phyloP scores from a whole-genome alignment of 768 basidiomycete species.

The Austroboletus festivus region DNA sequence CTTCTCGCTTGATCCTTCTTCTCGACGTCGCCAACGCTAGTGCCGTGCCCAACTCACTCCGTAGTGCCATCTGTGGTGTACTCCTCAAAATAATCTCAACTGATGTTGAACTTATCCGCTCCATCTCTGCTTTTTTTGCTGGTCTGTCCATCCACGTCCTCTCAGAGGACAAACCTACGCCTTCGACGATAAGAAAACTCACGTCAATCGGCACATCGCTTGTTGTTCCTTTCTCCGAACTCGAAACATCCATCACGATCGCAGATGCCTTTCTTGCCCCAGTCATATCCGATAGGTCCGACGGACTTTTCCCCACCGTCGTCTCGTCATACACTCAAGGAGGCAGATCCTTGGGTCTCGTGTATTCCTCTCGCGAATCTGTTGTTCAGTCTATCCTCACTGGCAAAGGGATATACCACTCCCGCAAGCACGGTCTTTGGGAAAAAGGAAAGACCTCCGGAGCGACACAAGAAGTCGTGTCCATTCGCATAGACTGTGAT shows the following conservation, averaged over 20 bases:
- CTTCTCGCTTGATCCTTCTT: slow-evolving; percentile 70
- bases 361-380: slow-evolving; percentile 89
- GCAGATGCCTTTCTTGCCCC: slow-evolving; percentile 85
- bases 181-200: slow-evolving; percentile 59
- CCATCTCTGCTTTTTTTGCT: slow-evolving; percentile 71
- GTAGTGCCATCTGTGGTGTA: slow-evolving; percentile 73
- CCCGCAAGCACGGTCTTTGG: slow-evolving; percentile 94
- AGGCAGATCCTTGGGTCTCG: slow-evolving; percentile 82
- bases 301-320: slow-evolving; percentile 91
- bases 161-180: slow-evolving; percentile 50
- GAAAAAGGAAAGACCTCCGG: slow-evolving; percentile 96
- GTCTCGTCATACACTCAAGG: slow-evolving; percentile 68
- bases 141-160: slow-evolving; percentile 63
- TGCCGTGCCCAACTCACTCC: slow-evolving; percentile 71
- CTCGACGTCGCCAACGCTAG: slow-evolving; percentile 72
- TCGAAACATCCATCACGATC: slow-evolving; percentile 63
- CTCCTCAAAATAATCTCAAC: slow-evolving; percentile 71
- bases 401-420: slow-evolving; percentile 93
- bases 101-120: slow-evolving; percentile 73
- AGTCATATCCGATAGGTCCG: slow-evolving; percentile 79
- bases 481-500: slow-evolving; percentile 89
- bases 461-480: slow-evolving; percentile 82
- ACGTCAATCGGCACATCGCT: slow-evolving; percentile 56
- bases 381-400: slow-evolving; percentile 83
- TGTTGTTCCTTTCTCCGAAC: slow-evolving; percentile 68